Percentiles rank a stretch among this genome's conserved stretches.
These are phyloP conservation scores for Leccinellum albellum DNA, from an alignment of 768 basidiomycete species.

Conservation along the genomic window DNA sequence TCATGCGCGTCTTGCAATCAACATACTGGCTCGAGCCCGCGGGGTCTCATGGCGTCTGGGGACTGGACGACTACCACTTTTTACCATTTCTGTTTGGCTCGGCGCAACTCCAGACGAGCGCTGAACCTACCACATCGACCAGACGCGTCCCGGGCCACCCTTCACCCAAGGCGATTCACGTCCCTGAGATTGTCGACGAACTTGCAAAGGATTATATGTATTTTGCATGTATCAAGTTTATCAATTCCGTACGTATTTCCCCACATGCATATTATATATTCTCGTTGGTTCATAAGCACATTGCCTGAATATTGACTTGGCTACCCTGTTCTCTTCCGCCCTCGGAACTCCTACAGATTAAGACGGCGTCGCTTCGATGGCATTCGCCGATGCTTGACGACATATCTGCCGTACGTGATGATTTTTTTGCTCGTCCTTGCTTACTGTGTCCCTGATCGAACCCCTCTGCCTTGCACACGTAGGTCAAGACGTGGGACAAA, in stretches of 20 bases:
- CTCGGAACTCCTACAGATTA: slow-evolving; percentile 73
- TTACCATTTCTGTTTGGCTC: slow-evolving; percentile 87
- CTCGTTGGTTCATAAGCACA: no score
- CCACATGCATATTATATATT: no score
- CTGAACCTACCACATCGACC: not conserved
- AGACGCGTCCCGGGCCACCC: slow-evolving; percentile 57
- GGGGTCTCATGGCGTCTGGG: slow-evolving; percentile 99
- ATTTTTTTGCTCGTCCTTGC: not conserved
- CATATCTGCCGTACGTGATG: slow-evolving; percentile 68
- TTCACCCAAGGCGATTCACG: slow-evolving; percentile 88
- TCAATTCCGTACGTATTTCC: slow-evolving; percentile 70
- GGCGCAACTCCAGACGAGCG: slow-evolving; percentile 52
- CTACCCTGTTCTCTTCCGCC: not conserved
- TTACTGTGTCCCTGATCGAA: not conserved
- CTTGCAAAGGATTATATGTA: slow-evolving; percentile 95
- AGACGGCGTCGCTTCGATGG: slow-evolving; percentile 93
- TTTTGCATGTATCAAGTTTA: slow-evolving; percentile 91
- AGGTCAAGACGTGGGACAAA: slow-evolving; percentile 93
- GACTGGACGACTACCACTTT: slow-evolving; percentile 95
- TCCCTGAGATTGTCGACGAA: slow-evolving; percentile 86
- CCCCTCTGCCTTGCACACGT: not conserved
- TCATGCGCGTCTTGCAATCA: slow-evolving; percentile 85
- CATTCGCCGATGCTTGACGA: slow-evolving; percentile 99
- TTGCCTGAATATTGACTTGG: no score
- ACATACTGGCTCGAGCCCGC: slow-evolving; percentile 98